Evolutionary conservation across 257 asterid genomes (phyloP).

Genomic region (Leonotis leonurus): DNA sequence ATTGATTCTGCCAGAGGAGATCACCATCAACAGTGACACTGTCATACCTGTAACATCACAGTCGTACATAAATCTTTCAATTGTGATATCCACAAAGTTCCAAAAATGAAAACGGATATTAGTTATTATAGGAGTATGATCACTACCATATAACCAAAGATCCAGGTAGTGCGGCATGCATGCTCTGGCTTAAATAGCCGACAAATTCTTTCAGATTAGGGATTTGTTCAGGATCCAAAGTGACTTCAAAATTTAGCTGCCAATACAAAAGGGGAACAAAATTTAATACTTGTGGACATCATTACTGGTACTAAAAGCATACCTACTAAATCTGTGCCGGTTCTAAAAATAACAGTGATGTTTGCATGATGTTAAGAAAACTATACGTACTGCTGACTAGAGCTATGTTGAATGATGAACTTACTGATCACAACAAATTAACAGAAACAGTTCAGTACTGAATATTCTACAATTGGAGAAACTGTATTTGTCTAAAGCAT

Average conservation of each 20-base stretch:
- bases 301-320: background rate
- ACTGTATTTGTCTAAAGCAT: background rate
- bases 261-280: slow-evolving; percentile 4
- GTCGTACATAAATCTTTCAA: background rate
- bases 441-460: no score
- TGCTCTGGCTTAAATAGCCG: slow-evolving; percentile 61
- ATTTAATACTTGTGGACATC: background rate
- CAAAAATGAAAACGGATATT: background rate
- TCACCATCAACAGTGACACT: slow-evolving; percentile 73
- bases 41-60: slow-evolving; percentile 70
- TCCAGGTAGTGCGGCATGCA: slow-evolving; percentile 81
- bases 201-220: slow-evolving; percentile 74
- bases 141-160: slow-evolving; percentile 83
- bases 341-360: background rate
- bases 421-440: background rate
- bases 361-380: background rate
- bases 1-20: slow-evolving; percentile 79
- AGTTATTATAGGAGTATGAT: background rate
- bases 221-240: slow-evolving; percentile 51
- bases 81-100: background rate
- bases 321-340: background rate
- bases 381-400: background rate
- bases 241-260: slow-evolving; percentile 85
- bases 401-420: background rate
- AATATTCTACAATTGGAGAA: background rate